Percentiles rank a stretch among this genome's conserved stretches.
phyloP scores from a whole-genome alignment of 2,329 filamentous ascomycete species.

The Cryphonectria nitschkei region DNA sequence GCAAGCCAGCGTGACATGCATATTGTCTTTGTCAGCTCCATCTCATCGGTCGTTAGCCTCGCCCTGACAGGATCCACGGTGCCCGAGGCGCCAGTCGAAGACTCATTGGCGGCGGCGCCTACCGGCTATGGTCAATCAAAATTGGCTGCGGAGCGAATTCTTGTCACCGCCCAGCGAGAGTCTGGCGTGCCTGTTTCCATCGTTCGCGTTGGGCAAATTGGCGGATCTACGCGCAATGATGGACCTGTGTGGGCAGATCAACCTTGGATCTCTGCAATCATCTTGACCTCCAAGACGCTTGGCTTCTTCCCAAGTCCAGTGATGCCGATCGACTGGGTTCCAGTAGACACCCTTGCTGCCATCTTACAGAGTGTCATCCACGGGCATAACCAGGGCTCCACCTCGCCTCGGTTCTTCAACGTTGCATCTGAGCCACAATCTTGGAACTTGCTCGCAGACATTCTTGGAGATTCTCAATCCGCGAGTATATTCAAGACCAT shows the following conservation, averaged over 20 bases:
- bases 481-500: not conserved
- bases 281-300: conserved; percentile 29
- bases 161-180: conserved; percentile 18
- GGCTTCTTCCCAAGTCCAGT: conserved; percentile 24
- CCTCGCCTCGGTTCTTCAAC: conserved; percentile 6
- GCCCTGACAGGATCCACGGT: not conserved
- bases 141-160: conserved; percentile 31
- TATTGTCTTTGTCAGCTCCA: conserved; percentile 18
- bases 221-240: conserved; percentile 21
- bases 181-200: conserved; percentile 30
- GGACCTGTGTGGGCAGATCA: conserved; percentile 31
- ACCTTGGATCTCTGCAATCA: conserved; percentile 33
- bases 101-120: conserved; percentile 16
- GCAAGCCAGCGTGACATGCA: conserved; percentile 10
- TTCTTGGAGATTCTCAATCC: not conserved
- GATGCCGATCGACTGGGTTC: conserved; percentile 30
- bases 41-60: conserved; percentile 11
- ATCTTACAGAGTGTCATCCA: not conserved
- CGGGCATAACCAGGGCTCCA: too few species aligned
- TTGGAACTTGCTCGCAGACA: not conserved
- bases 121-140: conserved; percentile 35
- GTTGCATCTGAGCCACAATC: not conserved
- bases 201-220: conserved; percentile 31
- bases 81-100: conserved; percentile 7
- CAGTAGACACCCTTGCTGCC: conserved; percentile 26